Conservation (phyloP, 2,329 filamentous ascomycete species). For the Scedosporium dehoogii region DNA sequence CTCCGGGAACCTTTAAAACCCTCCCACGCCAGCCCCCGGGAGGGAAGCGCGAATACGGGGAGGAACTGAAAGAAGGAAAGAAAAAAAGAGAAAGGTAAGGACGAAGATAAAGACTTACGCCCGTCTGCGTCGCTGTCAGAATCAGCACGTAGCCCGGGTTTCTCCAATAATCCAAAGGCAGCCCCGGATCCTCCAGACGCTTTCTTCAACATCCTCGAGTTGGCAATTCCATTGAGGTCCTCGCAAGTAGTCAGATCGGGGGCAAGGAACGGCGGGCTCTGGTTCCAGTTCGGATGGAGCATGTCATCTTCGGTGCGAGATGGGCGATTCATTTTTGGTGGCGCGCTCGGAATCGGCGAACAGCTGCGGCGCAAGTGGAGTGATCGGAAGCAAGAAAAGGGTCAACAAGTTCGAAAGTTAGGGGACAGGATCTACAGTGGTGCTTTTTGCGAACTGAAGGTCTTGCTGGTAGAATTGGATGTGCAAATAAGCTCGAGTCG, state of each 20-base stretch:
- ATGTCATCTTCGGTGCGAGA: slow-evolving; percentile 42
- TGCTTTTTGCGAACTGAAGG: background rate
- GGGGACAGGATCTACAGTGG: background rate
- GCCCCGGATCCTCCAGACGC: background rate
- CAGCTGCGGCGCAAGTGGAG: background rate
- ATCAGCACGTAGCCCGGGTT: background rate
- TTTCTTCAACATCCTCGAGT: slow-evolving; percentile 28
- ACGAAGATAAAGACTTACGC: background rate
- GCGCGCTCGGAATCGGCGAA: too few relatives aligned
- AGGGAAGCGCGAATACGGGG: background rate
- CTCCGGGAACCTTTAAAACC: background rate
- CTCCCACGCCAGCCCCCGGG: too few relatives aligned
- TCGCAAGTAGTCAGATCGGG: slow-evolving; percentile 40
- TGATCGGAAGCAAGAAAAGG: background rate
- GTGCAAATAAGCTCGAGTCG: background rate
- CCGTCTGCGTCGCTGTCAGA: background rate
- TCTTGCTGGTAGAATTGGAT: background rate
- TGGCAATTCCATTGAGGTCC: slow-evolving; percentile 45
- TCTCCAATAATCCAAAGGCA: slow-evolving; percentile 1
- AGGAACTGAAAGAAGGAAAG: background rate
- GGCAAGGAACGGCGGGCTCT: slow-evolving; percentile 39
- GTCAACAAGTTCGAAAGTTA: background rate
- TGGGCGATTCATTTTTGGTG: slow-evolving; percentile 39
- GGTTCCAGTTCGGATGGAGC: slow-evolving; percentile 41
- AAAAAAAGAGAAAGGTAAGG: background rate